Evolutionary conservation across 257 asterid species (phyloP).

Genomic region (Thymus mandschuricus): DNA sequence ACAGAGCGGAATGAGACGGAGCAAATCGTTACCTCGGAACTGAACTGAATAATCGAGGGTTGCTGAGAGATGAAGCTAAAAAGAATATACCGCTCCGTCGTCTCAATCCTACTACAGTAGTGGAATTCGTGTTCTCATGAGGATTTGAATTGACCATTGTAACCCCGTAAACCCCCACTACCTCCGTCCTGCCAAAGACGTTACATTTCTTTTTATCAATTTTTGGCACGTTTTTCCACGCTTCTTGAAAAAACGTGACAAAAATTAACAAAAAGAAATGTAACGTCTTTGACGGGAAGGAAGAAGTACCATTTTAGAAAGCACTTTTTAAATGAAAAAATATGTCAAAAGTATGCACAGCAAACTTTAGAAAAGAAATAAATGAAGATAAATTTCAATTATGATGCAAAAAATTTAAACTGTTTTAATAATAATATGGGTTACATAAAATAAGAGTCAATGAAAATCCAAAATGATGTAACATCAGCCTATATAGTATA

Average conservation of each 20-base stretch:
- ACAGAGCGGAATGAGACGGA: background rate
- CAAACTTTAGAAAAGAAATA: too few relatives aligned
- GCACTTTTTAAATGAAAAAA: too few relatives aligned
- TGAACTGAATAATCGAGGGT: constrained; percentile 12
- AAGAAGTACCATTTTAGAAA: too few relatives aligned
- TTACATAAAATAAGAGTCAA: background rate
- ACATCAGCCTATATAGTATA: background rate
- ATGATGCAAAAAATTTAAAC: background rate
- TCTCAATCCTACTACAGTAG: background rate
- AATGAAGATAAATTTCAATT: too few relatives aligned
- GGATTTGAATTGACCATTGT: background rate
- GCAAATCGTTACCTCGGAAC: constrained; percentile 24
- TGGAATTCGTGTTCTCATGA: background rate
- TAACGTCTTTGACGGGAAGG: too few relatives aligned
- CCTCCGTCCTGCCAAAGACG: too few relatives aligned
- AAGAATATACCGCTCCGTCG: constrained; percentile 15
- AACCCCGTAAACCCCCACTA: background rate
- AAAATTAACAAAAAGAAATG: too few relatives aligned
- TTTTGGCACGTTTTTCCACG: too few relatives aligned
- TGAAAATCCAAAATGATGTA: background rate
- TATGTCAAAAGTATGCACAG: too few relatives aligned
- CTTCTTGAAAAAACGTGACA: too few relatives aligned
- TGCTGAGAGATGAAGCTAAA: constrained; percentile 30
- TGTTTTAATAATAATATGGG: background rate
- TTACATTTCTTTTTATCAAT: too few relatives aligned